Base-by-base conservation (phyloP, 2,329 filamentous ascomycete genomes). In the Lasiodiplodia citricola region DNA sequence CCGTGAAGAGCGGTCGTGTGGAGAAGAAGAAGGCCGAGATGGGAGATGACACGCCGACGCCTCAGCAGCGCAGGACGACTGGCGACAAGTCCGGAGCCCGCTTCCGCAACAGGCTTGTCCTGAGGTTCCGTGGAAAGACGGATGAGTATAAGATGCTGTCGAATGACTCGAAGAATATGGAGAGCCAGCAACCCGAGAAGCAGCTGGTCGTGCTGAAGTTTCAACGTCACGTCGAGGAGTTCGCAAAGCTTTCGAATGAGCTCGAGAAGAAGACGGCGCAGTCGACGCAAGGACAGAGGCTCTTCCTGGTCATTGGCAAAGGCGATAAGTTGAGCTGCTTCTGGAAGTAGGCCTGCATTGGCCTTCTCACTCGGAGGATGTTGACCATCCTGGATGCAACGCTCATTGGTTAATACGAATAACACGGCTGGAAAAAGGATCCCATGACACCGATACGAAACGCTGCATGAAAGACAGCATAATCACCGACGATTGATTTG, bases 241-340 rank as follows among this genome's bases (percentile, higher is more conserved):
- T 67, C 50, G 54, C 10, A 28, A 41, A 23, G 25, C 38, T 67
- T 5, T 25, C 37, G 25, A 16, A 11, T 14, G 11, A 47, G 10
- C 14, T 56, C 37, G 47, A 41, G 18, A 31, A 52, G 44, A 8
- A n/a, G 13, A 51, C 25, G 23, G 25, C 18, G 23, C 6, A 13
- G 25, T 25, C 41, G 25, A 31, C 1, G 18, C 41, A 58, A 4
- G 55, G 16, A 14, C 18, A 14, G 65, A 58, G 13, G 44, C 16
- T 67, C 28, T 31, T 67, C 41, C 31, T 67, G 55, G 31, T 67
- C 4, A 21, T 67, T 38, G 41, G 58, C 3, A 67, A 67, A 55
- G 31, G 35, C 4, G 55, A 52, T 8, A 52, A 21, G 21, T 14
- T 67, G 65, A 38, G 44, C n/a, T 52, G 55, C 23, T 11, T n/a